Evolutionary conservation across 1,139 yeast species (phyloP), one percentile per base, ranked within the genome.

Genomic region (Candida buenavistaensis): DNA sequence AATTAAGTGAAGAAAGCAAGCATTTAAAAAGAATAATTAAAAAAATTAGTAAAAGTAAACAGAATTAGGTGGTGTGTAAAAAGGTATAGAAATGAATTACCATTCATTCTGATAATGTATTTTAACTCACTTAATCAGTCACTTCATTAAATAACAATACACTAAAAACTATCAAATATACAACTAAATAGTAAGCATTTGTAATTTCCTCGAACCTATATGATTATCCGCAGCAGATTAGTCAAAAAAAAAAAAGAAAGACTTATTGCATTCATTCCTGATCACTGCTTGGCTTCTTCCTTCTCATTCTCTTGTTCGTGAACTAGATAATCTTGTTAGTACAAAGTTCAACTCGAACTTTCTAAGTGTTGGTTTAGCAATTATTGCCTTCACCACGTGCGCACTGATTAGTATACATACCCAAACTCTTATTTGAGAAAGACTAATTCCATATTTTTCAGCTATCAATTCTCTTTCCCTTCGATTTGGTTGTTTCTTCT

Each of bases 351-450:
- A n/a, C n/a, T n/a, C n/a, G n/a, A n/a, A n/a, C n/a, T n/a, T n/a
- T n/a, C n/a, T n/a, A n/a, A n/a, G n/a, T n/a, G n/a, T n/a, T n/a
- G n/a, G n/a, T n/a, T n/a, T n/a, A n/a, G n/a, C n/a, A n/a, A 20
- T 20, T 11, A 20, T 20, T 6, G 3, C n/a, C 22, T 9, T 20
- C 21, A 19, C 21, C 21, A 19, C 9, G 21, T 6, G 6, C 22
- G n/a, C n/a, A 9, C 6, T 20, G 6, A 20, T 20, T 20, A 9
- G n/a, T 20, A 19, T 39, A 50, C 62, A 35, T 50, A 57, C 60
- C 67, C 68, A 60, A 3, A 55, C 59, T 8, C 65, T 45, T 3
- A 61, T 61, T 37, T 62, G 67, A 9, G 53, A 35, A 1, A 55
- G 52, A 0, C 59, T 47, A 6, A 59, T 30, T 0, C 54, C 57